These are phyloP conservation scores for Oryza punctata DNA, from an alignment of 176 grass and related monocot genomes.

Conservation along the genomic window DNA sequence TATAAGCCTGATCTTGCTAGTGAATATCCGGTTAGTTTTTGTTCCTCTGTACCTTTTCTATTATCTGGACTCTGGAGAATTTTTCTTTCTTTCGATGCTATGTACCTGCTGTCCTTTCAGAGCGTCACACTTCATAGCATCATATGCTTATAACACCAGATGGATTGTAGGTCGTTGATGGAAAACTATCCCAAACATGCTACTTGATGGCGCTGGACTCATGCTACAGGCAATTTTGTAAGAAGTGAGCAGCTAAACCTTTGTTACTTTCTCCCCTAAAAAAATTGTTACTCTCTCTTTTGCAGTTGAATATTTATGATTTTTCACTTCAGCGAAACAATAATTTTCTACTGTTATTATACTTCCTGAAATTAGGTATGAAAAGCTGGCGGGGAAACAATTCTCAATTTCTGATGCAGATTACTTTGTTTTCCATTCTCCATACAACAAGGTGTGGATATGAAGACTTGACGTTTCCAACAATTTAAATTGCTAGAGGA, in stretches of 20 bases:
- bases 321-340: neutral
- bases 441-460: slow-evolving; percentile 83
- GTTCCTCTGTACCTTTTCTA: neutral
- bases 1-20: slow-evolving; percentile 84
- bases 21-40: slow-evolving; percentile 84
- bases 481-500: neutral
- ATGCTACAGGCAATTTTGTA: slow-evolving; percentile 66
- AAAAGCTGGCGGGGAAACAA: slow-evolving; percentile 73
- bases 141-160: neutral
- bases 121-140: neutral
- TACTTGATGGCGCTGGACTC: slow-evolving; percentile 83
- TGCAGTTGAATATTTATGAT: neutral
- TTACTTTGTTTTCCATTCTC: slow-evolving; percentile 98
- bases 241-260: slow-evolving; percentile 50
- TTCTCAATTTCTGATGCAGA: slow-evolving; percentile 86
- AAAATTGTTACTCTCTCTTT: neutral
- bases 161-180: slow-evolving; percentile 72
- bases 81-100: neutral
- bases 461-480: neutral
- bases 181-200: slow-evolving; percentile 86
- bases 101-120: neutral
- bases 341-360: neutral
- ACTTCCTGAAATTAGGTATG: slow-evolving; percentile 51
- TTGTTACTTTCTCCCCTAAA: neutral
- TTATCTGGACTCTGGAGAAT: neutral